These are phyloP conservation scores for Solanum chilense DNA, from an alignment of 257 asterid species.

Conservation along the genomic window DNA sequence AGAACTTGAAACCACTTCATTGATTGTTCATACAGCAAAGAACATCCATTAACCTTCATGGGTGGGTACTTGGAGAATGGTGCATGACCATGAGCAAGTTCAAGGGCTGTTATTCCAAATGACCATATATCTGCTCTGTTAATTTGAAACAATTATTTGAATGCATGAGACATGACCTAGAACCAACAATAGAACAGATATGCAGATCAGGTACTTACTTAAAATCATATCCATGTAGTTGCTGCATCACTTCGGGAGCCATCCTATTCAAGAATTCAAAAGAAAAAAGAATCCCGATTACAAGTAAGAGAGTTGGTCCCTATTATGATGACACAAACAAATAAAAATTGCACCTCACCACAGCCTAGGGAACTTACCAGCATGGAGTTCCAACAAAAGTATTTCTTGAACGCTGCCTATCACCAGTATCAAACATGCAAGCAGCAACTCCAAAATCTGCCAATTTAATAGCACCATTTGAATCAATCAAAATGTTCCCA, in stretches of 20 bases:
- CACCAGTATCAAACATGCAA: constrained; percentile 94
- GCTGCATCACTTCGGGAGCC: constrained; percentile 99
- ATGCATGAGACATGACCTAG: background rate
- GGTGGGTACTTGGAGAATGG: constrained; percentile 99
- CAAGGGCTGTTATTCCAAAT: constrained; percentile 96
- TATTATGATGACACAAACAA: background rate
- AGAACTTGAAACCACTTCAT: background rate
- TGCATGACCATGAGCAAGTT: constrained; percentile 99
- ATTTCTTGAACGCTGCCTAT: constrained; percentile 95
- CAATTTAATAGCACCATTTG: constrained; percentile 67
- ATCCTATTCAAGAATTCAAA: constrained; percentile 45
- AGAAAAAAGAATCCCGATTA: background rate
- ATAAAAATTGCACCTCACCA: background rate
- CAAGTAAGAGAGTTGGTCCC: background rate
- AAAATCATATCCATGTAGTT: constrained; percentile 95
- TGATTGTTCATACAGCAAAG: background rate
- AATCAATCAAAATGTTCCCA: constrained; percentile 86
- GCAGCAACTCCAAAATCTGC: constrained; percentile 99
- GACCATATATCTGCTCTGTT: constrained; percentile 99
- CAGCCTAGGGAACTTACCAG: constrained; percentile 41
- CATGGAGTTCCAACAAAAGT: constrained; percentile 99
- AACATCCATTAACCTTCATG: constrained; percentile 62
- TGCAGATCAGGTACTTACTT: constrained; percentile 42
- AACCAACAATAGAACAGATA: background rate
- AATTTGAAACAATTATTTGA: constrained; percentile 15